Percentiles rank a stretch among this genome's conserved stretches.
Evolutionary conservation across 2,329 filamentous ascomycete species (phyloP).

Genomic region (Neocucurbitaria cava): DNA sequence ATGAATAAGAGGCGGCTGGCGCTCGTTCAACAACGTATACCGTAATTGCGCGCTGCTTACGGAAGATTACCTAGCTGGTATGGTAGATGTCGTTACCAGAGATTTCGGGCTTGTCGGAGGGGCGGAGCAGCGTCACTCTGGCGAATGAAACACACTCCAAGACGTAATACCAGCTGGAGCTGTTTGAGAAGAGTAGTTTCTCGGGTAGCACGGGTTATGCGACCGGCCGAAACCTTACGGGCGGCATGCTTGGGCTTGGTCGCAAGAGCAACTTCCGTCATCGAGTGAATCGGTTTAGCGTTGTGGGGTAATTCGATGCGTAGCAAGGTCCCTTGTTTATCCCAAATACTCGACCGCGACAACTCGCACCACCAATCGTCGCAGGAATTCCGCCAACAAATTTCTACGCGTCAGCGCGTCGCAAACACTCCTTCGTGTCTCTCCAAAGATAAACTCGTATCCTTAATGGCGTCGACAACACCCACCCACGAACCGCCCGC

Average conservation of each 20-base stretch:
- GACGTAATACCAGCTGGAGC: not conserved
- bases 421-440: not conserved
- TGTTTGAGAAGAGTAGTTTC: not conserved
- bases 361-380: not conserved
- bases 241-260: not conserved
- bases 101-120: constrained; percentile 19
- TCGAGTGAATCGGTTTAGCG: not conserved
- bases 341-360: not conserved
- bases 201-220: not conserved
- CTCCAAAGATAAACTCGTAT: not conserved
- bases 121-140: constrained; percentile 12
- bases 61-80: not conserved
- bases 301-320: not conserved
- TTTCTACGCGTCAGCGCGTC: not conserved
- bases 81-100: not conserved
- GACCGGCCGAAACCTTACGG: not conserved
- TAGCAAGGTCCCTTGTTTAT: not conserved
- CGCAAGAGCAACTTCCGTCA: not conserved
- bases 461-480: constrained; percentile 31
- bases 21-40: not conserved
- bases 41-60: not conserved
- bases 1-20: constrained; percentile 26
- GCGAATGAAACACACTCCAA: not conserved
- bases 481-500: constrained; percentile 31
- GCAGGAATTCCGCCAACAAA: not conserved